A percentile compares a stretch with the other conserved stretches of the same genome.
These are phyloP conservation scores for Dothideomycetidae sp. DNA, from an alignment of 2,329 filamentous ascomycete species.

Conservation along the genomic window DNA sequence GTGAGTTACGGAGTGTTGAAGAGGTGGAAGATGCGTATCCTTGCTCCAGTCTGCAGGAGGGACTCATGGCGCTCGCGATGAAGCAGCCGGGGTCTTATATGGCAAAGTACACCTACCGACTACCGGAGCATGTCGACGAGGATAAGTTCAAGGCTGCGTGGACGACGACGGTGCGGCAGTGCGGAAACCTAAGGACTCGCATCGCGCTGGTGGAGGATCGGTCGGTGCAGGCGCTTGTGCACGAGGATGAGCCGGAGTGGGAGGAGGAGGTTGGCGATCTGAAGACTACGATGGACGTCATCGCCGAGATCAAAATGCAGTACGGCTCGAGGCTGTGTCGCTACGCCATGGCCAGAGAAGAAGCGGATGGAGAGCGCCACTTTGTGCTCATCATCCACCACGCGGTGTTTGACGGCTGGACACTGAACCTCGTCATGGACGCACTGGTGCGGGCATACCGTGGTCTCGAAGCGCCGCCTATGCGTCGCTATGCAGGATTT, in stretches of 20 bases:
- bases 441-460: neutral
- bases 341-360: neutral
- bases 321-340: neutral
- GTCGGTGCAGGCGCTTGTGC: neutral
- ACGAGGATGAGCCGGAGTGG: neutral
- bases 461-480: neutral
- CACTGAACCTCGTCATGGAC: neutral
- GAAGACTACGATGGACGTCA: neutral
- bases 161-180: neutral
- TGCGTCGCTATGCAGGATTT: neutral
- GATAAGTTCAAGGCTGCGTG: neutral
- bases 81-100: neutral
- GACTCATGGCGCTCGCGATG: neutral
- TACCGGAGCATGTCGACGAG: neutral
- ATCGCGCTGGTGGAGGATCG: conserved; percentile 5
- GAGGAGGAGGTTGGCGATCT: neutral
- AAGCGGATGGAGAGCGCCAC: neutral
- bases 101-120: neutral
- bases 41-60: conserved; percentile 2
- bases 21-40: conserved; percentile 4
- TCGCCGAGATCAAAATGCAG: neutral
- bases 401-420: conserved; percentile 6
- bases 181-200: neutral
- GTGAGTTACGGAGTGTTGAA: conserved; percentile 7
- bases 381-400: conserved; percentile 4